Evolutionary conservation across 2,329 filamentous ascomycete species (phyloP).

Genomic region (Penicillium janthinellum): DNA sequence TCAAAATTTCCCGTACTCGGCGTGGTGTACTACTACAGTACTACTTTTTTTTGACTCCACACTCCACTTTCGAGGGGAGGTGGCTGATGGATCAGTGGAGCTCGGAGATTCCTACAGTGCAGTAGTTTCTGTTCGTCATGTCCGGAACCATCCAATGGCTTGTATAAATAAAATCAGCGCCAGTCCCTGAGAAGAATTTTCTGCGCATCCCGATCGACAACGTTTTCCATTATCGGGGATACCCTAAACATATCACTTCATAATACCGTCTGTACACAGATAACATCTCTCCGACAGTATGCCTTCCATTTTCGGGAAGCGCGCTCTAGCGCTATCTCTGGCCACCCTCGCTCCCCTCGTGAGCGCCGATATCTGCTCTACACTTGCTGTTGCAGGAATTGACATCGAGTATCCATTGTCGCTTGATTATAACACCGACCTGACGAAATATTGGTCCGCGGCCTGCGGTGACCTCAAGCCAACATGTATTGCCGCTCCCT

Average conservation of each 20-base stretch:
- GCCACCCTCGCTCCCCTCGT: constrained; percentile 23
- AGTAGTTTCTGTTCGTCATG: background rate
- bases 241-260: background rate
- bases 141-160: background rate
- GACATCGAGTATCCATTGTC: constrained; percentile 36
- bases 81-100: background rate
- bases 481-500: constrained; percentile 52
- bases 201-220: background rate
- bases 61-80: constrained; percentile 1
- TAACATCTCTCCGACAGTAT: constrained; percentile 15
- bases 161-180: constrained; percentile 3
- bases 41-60: background rate
- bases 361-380: constrained; percentile 43
- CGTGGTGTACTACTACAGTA: too few species aligned
- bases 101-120: too few species aligned
- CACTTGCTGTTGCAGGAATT: constrained; percentile 39
- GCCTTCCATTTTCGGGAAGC: constrained; percentile 22
- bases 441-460: constrained; percentile 52
- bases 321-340: constrained; percentile 20
- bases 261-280: background rate
- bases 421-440: constrained; percentile 40
- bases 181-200: background rate
- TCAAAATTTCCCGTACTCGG: too few species aligned
- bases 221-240: background rate
- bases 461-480: constrained; percentile 47